phyloP scores from a whole-genome alignment of 345 rosid genomes.

The Eucalyptus erythrocorys region DNA sequence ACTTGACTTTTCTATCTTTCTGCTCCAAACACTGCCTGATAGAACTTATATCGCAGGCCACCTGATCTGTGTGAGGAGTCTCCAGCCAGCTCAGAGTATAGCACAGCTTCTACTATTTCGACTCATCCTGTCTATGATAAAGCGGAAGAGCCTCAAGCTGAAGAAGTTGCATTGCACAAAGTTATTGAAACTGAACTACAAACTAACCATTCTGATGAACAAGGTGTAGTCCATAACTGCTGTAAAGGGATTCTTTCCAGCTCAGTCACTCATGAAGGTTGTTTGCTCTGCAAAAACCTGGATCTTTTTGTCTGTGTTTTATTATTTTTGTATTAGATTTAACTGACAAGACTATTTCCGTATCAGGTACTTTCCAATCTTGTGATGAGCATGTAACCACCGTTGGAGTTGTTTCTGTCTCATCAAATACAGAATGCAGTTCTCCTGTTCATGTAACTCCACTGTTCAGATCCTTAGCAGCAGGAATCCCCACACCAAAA shows the following conservation, averaged over 20 bases:
- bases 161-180: conserved; percentile 8
- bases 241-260: conserved; percentile 25
- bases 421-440: conserved; percentile 43
- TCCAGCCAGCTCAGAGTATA: conserved; percentile 81
- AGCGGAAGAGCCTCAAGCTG: conserved; percentile 29
- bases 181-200: conserved; percentile 16
- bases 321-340: neutral
- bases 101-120: conserved; percentile 70
- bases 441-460: conserved; percentile 91
- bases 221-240: conserved; percentile 3
- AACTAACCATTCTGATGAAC: conserved; percentile 4
- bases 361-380: conserved; percentile 28
- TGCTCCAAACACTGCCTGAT: neutral
- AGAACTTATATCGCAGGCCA: conserved; percentile 34
- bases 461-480: conserved; percentile 92
- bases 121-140: conserved; percentile 22
- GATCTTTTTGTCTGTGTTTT: neutral
- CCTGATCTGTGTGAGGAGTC: conserved; percentile 70
- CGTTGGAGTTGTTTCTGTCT: conserved; percentile 25
- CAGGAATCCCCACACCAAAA: conserved; percentile 92
- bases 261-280: conserved; percentile 35
- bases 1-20: neutral
- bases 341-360: neutral
- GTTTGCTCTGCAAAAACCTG: neutral
- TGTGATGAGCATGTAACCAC: conserved; percentile 24